A percentile compares a stretch with the other conserved stretches of the same genome.
Evolutionary conservation across 179 eudicot species (phyloP).

Genomic region (Silene coronaria): DNA sequence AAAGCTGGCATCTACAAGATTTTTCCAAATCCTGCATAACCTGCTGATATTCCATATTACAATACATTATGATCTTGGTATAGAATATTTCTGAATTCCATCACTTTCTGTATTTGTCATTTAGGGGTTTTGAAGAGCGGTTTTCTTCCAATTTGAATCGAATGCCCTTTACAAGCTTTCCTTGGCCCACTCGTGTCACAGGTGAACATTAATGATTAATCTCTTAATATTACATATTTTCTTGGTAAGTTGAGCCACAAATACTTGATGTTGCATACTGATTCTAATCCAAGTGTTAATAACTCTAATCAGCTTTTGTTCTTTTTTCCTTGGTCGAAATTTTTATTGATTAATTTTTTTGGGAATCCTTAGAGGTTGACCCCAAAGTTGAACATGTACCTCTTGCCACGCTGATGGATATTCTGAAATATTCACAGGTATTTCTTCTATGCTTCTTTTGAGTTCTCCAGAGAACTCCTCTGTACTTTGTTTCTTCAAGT

Average conservation of each 20-base stretch:
- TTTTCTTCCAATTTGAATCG: constrained; percentile 42
- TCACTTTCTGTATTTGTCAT: background rate
- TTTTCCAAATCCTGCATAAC: background rate
- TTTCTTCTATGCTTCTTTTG: background rate
- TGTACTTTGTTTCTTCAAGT: no score
- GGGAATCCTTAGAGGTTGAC: constrained; percentile 45
- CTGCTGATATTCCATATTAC: background rate
- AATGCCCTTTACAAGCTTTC: constrained; percentile 71
- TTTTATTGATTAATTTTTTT: constrained; percentile 3
- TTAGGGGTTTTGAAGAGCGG: constrained; percentile 53
- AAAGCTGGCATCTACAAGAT: background rate
- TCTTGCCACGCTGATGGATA: constrained; percentile 63
- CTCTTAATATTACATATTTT: background rate
- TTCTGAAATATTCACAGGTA: constrained; percentile 62
- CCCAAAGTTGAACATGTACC: constrained; percentile 40
- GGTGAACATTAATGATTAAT: constrained; percentile 16
- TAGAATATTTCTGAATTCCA: background rate
- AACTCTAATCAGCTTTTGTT: background rate
- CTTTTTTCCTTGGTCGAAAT: background rate
- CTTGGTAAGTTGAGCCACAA: no score
- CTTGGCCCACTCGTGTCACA: constrained; percentile 52
- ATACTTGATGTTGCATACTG: no score
- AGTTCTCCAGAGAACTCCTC: background rate
- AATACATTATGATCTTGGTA: background rate
- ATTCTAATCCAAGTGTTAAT: background rate